Evolutionary conservation across 495 filamentous ascomycete species (phyloP).

Genomic region (Copromyces sp.): DNA sequence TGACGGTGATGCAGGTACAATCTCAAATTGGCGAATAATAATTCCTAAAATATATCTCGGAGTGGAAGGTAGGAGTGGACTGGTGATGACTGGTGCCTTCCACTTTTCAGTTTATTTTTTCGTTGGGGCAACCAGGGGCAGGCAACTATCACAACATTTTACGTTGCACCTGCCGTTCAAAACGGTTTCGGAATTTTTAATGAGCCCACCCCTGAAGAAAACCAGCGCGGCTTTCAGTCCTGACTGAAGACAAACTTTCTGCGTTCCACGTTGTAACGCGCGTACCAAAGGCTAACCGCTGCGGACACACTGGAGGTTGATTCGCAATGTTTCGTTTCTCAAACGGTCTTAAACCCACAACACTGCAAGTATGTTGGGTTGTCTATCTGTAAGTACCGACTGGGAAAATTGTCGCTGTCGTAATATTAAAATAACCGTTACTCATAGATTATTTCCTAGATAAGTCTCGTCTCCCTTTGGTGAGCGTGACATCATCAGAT

Average conservation of each 20-base stretch:
- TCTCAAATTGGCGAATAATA: neutral
- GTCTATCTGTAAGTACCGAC: neutral
- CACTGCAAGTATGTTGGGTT: neutral
- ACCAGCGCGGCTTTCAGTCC: too few species aligned
- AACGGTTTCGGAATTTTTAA: neutral
- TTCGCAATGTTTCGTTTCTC: neutral
- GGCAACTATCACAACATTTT: neutral
- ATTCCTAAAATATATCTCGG: neutral
- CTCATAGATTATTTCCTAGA: neutral
- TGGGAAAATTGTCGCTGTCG: neutral
- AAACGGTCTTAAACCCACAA: neutral
- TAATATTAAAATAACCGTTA: neutral
- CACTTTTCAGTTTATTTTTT: neutral
- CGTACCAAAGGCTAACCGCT: too few species aligned
- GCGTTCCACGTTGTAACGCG: too few species aligned
- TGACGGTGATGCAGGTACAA: neutral
- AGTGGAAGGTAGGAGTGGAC: neutral
- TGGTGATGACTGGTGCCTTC: neutral
- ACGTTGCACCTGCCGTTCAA: neutral
- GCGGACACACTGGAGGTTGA: neutral
- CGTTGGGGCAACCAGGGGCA: neutral
- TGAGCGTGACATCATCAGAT: neutral
- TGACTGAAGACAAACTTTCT: too few species aligned
- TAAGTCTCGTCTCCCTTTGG: neutral
- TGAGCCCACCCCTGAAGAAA: neutral